These are phyloP conservation scores for Ganoderma boninense DNA, from an alignment of 1,284 basidiomycete species.

Conservation along the genomic window DNA sequence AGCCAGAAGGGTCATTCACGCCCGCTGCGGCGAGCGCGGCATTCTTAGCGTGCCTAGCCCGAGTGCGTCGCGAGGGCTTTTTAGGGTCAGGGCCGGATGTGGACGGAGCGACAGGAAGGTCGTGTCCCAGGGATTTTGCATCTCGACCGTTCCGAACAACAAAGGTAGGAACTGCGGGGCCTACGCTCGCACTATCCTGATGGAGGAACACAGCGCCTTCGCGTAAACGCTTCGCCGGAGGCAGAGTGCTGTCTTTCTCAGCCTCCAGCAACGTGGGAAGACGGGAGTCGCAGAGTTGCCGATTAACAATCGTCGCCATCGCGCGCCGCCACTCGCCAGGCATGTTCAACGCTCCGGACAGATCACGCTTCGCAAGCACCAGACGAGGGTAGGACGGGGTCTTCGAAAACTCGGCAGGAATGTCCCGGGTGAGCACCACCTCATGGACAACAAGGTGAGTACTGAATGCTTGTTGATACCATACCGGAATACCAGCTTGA, in stretches of 20 bases:
- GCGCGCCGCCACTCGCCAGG: slow-evolving; percentile 11
- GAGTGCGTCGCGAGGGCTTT: slow-evolving; percentile 2
- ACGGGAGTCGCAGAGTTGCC: background rate
- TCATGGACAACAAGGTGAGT: background rate
- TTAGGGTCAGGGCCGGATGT: background rate
- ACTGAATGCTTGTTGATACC: background rate
- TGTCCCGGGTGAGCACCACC: background rate
- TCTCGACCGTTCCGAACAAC: background rate
- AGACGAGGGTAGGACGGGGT: background rate
- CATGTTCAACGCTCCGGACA: slow-evolving; percentile 6
- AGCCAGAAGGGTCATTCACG: background rate
- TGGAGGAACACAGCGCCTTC: background rate
- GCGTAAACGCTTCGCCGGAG: slow-evolving; percentile 5
- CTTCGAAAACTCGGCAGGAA: background rate
- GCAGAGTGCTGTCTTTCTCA: background rate
- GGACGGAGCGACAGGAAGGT: background rate
- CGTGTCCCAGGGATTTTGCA: background rate
- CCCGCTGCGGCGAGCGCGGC: background rate
- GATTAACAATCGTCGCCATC: background rate
- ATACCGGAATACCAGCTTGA: slow-evolving; percentile 4
- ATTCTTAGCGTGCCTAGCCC: background rate
- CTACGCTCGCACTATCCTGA: background rate
- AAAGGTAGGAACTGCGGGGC: background rate
- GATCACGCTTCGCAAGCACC: slow-evolving; percentile 7
- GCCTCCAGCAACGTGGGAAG: background rate